These are phyloP conservation scores for Elymus sibiricus DNA, from an alignment of 176 grass and related monocot species.

Conservation along the genomic window DNA sequence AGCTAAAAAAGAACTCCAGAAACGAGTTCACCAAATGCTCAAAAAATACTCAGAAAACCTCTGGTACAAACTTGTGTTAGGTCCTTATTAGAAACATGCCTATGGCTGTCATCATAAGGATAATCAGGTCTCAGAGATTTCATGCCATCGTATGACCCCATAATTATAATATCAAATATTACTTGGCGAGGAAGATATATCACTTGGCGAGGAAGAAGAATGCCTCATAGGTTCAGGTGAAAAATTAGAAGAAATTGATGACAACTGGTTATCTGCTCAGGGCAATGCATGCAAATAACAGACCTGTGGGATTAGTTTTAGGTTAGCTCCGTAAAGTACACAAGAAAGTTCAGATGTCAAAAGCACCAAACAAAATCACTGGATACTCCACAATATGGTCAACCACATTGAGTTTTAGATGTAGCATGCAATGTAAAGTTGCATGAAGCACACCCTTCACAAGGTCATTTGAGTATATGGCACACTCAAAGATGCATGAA, in stretches of 20 bases:
- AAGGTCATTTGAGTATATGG: background rate
- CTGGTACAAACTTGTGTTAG: background rate
- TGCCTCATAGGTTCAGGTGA: background rate
- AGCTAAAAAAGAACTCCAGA: background rate
- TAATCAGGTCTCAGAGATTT: slow-evolving; percentile 34
- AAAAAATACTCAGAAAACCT: background rate
- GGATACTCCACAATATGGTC: background rate
- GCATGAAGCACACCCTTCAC: background rate
- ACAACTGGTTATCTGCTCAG: background rate
- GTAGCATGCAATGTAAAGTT: background rate
- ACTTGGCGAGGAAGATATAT: background rate
- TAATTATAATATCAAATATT: background rate
- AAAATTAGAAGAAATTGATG: background rate
- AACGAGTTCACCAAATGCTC: background rate
- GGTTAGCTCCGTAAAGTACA: background rate
- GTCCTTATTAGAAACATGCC: slow-evolving; percentile 26
- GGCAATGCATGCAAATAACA: background rate
- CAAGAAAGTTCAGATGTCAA: background rate
- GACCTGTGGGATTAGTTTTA: no score
- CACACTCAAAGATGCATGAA: background rate
- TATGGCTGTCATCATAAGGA: slow-evolving; percentile 23
- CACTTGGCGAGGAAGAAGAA: background rate
- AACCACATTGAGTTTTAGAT: no score
- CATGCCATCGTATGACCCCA: slow-evolving; percentile 22
- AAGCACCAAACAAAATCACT: background rate